These are phyloP conservation scores for Colletotrichum sidae DNA, from an alignment of 2,329 filamentous ascomycete genomes.

Conservation along the genomic window DNA sequence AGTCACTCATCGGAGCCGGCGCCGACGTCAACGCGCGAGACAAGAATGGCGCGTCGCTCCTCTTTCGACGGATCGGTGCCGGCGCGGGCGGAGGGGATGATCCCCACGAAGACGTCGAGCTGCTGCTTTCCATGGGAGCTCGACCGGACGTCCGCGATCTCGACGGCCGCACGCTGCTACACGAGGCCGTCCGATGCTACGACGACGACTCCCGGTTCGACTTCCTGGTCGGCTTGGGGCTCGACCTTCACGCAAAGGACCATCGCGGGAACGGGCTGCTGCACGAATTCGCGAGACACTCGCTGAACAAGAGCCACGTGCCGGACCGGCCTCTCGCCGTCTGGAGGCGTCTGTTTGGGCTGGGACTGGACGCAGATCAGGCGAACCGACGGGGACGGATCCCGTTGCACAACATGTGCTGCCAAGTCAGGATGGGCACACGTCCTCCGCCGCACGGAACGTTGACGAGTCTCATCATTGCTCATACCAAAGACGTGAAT, in stretches of 20 bases:
- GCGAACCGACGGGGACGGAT: slow-evolving; percentile 40
- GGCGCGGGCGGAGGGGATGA: background rate
- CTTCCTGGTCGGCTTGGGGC: slow-evolving; percentile 20
- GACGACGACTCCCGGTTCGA: background rate
- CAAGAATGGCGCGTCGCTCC: slow-evolving; percentile 29
- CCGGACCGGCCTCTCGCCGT: background rate
- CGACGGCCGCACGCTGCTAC: slow-evolving; percentile 38
- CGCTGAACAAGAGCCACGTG: background rate
- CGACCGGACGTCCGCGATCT: slow-evolving; percentile 30
- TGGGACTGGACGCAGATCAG: slow-evolving; percentile 36
- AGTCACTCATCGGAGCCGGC: slow-evolving; percentile 2
- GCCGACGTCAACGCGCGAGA: slow-evolving; percentile 33
- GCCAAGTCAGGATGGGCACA: background rate
- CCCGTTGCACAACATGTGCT: slow-evolving; percentile 41
- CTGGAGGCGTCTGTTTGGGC: slow-evolving; percentile 35
- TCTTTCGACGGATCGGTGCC: slow-evolving; percentile 32
- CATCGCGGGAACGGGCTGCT: slow-evolving; percentile 40
- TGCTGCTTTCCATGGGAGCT: slow-evolving; percentile 37
- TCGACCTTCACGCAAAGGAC: slow-evolving; percentile 38
- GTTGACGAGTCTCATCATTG: slow-evolving; percentile 38
- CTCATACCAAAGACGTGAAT: slow-evolving; percentile 17
- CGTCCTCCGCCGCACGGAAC: background rate
- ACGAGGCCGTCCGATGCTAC: slow-evolving; percentile 30
- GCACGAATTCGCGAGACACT: slow-evolving; percentile 37
- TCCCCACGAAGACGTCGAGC: slow-evolving; percentile 9